Evolutionary conservation across 768 basidiomycete genomes (phyloP).

Genomic region (Rickenella mellea): DNA sequence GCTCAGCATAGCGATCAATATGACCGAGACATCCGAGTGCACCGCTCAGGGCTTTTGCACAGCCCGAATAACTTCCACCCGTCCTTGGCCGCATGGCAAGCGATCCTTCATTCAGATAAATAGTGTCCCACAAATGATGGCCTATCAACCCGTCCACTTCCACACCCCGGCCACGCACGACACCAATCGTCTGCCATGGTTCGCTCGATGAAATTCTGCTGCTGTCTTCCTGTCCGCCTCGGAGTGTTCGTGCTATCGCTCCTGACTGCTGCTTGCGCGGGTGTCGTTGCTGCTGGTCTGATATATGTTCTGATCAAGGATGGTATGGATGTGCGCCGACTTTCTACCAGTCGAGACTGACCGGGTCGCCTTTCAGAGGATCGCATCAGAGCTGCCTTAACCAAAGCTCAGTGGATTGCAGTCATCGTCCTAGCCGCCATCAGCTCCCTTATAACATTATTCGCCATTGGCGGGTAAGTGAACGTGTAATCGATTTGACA

Average conservation of each 20-base stretch:
- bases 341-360: neutral
- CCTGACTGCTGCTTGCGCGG: neutral
- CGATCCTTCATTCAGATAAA: too few relatives aligned
- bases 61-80: too few relatives aligned
- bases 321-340: neutral
- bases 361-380: neutral
- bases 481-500: too few relatives aligned
- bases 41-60: too few relatives aligned
- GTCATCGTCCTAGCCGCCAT: neutral
- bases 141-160: neutral
- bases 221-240: neutral
- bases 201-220: neutral
- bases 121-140: too few relatives aligned
- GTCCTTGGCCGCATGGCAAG: too few relatives aligned
- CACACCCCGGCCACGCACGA: neutral
- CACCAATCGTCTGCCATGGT: neutral
- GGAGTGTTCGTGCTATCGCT: neutral
- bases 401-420: neutral
- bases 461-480: neutral
- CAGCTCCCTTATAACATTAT: neutral
- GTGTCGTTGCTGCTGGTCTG: neutral
- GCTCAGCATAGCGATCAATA: too few relatives aligned
- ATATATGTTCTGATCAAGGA: neutral
- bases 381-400: too few relatives aligned
- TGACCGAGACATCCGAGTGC: too few relatives aligned